Base-by-base conservation (phyloP, 176 grass and related monocot genomes). In the barley (Hordeum vulgare) region DNA sequence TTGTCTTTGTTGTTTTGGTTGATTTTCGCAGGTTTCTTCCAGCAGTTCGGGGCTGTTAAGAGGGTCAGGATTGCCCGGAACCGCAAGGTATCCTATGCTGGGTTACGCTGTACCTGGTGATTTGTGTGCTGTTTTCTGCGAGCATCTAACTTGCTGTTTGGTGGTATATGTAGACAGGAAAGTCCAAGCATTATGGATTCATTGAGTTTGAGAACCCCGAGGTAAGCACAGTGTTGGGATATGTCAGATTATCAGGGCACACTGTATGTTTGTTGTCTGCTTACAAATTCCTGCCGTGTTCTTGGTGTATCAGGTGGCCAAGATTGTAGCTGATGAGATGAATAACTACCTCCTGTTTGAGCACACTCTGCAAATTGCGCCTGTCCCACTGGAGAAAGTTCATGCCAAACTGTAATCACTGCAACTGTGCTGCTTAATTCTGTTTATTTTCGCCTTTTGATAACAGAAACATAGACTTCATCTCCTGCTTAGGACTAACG, bases 121-220 rank as follows among this genome's bases (percentile, higher is more conserved):
- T 74, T 11, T 35, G 39, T 28, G 10, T 74, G n/a, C 2, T 11
- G 18, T 76, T 59, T 70, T 40, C 18, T 85, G 11, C 68, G 15
- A 17, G 6, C 31, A 7, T 40, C 40, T 90, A 69, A 87, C 65
- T n/a, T 71, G 35, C 73, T 65, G 11, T 84, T 78, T 84, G 3
- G 41, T 80, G 13, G 47, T 77, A 45, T 40, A 66, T 83, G 56
- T 81, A 98, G 96, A 95, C 93, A 44, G 96, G 96, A 75, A 98
- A 96, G 67, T 98, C 96, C 21, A 98, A 96, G 77, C 93, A 98
- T 66, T 98, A 98, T 87, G 96, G 87, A 70, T 98, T 85, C 57
- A 80, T 98, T 20, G 93, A 98, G 90, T 98, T 95, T 90, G 90
- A 89, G 83, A 98, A 91, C 73, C 91, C 96, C 49, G 89, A 83